Evolutionary conservation across 805 yeast species (phyloP).

Genomic region (Saturnispora serradocipensis): DNA sequence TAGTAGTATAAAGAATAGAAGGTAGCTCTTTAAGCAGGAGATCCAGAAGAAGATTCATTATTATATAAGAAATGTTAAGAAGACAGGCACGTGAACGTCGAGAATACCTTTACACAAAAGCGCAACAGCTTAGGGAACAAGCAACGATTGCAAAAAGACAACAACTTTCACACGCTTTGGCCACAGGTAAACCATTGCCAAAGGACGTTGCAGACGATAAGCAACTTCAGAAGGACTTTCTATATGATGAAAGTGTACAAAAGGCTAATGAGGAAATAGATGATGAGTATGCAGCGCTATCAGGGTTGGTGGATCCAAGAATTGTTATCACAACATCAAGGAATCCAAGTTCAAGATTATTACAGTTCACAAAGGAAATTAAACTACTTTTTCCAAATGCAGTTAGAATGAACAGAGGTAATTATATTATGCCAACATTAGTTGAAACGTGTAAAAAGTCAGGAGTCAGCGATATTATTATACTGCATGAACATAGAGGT

Average conservation of each 20-base stretch:
- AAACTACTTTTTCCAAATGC: conserved; percentile 84
- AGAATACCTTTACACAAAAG: conserved; percentile 83
- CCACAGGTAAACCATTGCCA: conserved; percentile 82
- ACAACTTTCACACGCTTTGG: conserved; percentile 77
- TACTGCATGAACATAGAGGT: conserved; percentile 96
- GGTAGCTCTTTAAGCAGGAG: background rate
- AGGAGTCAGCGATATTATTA: conserved; percentile 73
- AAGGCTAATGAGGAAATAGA: conserved; percentile 43
- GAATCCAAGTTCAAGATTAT: conserved; percentile 74
- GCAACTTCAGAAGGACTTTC: conserved; percentile 67
- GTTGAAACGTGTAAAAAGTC: conserved; percentile 73
- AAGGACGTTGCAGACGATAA: conserved; percentile 87
- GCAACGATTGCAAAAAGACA: conserved; percentile 78
- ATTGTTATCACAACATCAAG: conserved; percentile 89
- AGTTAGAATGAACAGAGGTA: conserved; percentile 87
- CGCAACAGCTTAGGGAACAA: conserved; percentile 85
- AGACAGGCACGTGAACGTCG: conserved; percentile 95
- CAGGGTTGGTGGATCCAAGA: conserved; percentile 87
- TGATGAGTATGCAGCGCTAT: conserved; percentile 82
- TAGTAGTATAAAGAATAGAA: background rate
- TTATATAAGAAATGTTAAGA: conserved; percentile 47
- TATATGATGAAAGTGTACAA: conserved; percentile 75
- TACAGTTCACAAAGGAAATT: conserved; percentile 90
- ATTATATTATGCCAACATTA: conserved; percentile 72
- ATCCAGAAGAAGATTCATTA: background rate